A percentile compares a stretch with the other conserved stretches of the same genome.
Evolutionary conservation across 495 filamentous ascomycete species (phyloP).

Genomic region (Xylaria telfairii): DNA sequence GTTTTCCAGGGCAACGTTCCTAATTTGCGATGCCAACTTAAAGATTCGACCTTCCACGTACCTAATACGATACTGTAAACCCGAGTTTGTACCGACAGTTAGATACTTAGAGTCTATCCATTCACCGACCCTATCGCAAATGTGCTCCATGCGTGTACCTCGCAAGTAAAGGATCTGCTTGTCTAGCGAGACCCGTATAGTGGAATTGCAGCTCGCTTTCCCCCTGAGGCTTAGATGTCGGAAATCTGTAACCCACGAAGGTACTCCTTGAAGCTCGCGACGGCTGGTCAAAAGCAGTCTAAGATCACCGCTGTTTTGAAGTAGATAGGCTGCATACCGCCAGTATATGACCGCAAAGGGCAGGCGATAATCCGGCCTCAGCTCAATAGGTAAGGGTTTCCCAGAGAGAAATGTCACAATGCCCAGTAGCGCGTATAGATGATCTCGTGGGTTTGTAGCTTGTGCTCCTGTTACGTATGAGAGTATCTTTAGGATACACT

Average conservation of each 20-base stretch:
- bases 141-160: background rate
- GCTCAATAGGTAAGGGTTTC: background rate
- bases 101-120: slow-evolving; percentile 3
- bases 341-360: background rate
- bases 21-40: slow-evolving; percentile 9
- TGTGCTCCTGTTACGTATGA: background rate
- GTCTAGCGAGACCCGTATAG: background rate
- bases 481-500: background rate
- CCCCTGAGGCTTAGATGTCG: background rate
- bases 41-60: slow-evolving; percentile 7
- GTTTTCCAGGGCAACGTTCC: background rate
- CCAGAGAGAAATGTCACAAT: background rate
- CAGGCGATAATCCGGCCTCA: background rate
- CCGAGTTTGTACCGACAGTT: too few relatives aligned
- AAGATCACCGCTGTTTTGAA: background rate
- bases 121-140: background rate
- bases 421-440: background rate
- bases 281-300: background rate
- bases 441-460: background rate
- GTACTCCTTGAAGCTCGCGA: background rate
- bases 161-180: background rate
- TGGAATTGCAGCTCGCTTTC: background rate
- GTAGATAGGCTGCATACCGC: background rate
- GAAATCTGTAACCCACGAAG: slow-evolving; percentile 15
- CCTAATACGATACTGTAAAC: background rate